Base-by-base conservation (phyloP, 768 basidiomycete genomes). In the Pisolithus albus region DNA sequence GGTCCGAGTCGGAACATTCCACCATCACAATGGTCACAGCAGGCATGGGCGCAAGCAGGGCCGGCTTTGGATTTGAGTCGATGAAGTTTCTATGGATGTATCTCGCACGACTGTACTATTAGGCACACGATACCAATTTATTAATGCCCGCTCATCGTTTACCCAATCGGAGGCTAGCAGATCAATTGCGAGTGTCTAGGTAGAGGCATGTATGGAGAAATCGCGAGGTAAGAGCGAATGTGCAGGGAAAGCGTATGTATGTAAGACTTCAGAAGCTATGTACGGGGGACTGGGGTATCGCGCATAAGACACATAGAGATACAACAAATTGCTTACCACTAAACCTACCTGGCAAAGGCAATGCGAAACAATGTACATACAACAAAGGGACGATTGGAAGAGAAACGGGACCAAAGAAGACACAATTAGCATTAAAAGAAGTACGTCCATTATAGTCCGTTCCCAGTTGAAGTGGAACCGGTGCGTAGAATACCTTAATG, bases 21-120 rank as follows among this genome's bases (percentile, higher is more conserved):
- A 3, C 59, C 66, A 15, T 70, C 74, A 4, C 71, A 75, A 21
- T 66, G 71, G 63, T 62, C 66, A 46, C 69, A 75, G 39, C 72
- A 71, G 13, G 61, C 72, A 52, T 80, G 79, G 78, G 58, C 67
- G 34, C 69, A 66, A 46, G 65, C 59, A 45, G 72, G 71, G 23
- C 64, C 69, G 11, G 65, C 66, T 40, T 52, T 74, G 41, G 74
- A 76, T 58, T 63, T 75, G 46, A 66, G 67, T 53, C 65, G 70
- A 50, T 76, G 53, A 68, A 4, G 11, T 34, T 15, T 15, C 5
- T 15, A 5, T 26, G 7, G 26, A 26, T 15, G 37, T 30, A 9
- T 5, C 47, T 37, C 13, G 10, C 42, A 28, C 30, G 13, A 38
- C 30, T 54, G 43, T 52, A 40, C 16, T 46, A 7, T 32, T 46